Base-by-base conservation (phyloP, 352 stramenopile species). In the Phytophthora pluvialis region DNA sequence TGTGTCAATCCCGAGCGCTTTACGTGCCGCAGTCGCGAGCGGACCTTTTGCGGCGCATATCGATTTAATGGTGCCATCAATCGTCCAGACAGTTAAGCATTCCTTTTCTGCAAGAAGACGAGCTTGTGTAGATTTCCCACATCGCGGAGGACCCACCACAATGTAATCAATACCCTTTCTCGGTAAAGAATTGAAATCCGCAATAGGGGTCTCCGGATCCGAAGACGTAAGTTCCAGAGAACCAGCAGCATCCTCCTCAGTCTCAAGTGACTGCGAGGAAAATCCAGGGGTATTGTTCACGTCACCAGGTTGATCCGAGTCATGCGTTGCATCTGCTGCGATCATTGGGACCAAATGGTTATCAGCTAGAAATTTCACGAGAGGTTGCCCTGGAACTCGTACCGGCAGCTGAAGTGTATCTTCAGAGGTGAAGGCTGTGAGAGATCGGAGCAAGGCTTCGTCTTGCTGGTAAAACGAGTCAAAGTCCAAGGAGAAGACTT, bases 401-500 rank as follows among this genome's bases (percentile, higher is more conserved):
- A 97, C 58, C 3, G 86, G 84, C 8, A 97, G 49, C 28, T 94
- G 77, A 13, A 97, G 54, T 5, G 84, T 42, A 13, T 90, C 88
- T 29, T 94, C 80, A 5, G 78, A 59, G 35, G 67, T 77, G 48
- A 93, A 98, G 0, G 54, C 80, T 6, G 55, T 45, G 8, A 91
- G 47, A 26, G 72, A 71, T 0, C 76, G 77, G 3, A 98, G 66
- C 7, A 97, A 63, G 11, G 83, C 75, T 60, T 98, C 95, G 40
- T 98, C 95, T 52, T 89, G 64, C 5, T 86, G 78, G 69, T 97
- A 97, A 1, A 72, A 47, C 3, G 48, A 31, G 51, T 98, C 92
- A 72, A 97, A 97, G 51, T 98, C 92, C 11, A 97, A 54, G 8
- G 86, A 97, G 51, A 95, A 98, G 7, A 98, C 84, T 64, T 98